These are phyloP conservation scores for Verticillium zaregamsianum DNA, from an alignment of 2,329 filamentous ascomycete species.

Conservation along the genomic window DNA sequence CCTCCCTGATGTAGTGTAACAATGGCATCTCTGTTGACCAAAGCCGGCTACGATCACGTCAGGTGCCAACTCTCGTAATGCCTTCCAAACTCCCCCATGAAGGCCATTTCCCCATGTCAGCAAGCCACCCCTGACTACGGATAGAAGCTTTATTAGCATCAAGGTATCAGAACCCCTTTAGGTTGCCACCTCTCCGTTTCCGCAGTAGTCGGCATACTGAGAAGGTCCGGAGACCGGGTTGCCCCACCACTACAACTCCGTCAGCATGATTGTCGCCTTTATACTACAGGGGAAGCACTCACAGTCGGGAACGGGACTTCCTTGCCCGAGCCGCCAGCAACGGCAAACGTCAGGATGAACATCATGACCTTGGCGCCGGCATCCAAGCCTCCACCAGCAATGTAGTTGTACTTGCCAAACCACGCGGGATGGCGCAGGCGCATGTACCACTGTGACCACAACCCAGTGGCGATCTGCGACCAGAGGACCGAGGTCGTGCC, in stretches of 20 bases:
- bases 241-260: slow-evolving; percentile 4
- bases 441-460: slow-evolving; percentile 24
- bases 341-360: slow-evolving; percentile 16
- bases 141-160: no score
- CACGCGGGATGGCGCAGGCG: slow-evolving; percentile 17
- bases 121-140: no score
- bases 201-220: slow-evolving; percentile 11
- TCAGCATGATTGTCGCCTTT: neutral
- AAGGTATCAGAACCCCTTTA: neutral
- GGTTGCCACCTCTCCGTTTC: neutral
- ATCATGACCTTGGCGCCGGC: slow-evolving; percentile 17
- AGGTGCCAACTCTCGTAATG: no score
- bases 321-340: slow-evolving; percentile 13
- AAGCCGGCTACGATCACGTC: no score
- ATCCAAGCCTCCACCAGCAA: slow-evolving; percentile 13
- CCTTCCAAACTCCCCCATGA: no score
- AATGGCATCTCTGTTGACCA: no score
- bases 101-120: no score
- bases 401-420: slow-evolving; percentile 23
- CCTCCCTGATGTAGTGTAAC: no score
- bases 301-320: slow-evolving; percentile 13
- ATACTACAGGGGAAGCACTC: neutral
- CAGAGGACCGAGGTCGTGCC: slow-evolving; percentile 11
- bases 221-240: slow-evolving; percentile 5
- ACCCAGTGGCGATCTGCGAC: slow-evolving; percentile 24